Evolutionary conservation across 208 protist genomes (phyloP).

Genomic region (Trypanosoma platydactyli): DNA sequence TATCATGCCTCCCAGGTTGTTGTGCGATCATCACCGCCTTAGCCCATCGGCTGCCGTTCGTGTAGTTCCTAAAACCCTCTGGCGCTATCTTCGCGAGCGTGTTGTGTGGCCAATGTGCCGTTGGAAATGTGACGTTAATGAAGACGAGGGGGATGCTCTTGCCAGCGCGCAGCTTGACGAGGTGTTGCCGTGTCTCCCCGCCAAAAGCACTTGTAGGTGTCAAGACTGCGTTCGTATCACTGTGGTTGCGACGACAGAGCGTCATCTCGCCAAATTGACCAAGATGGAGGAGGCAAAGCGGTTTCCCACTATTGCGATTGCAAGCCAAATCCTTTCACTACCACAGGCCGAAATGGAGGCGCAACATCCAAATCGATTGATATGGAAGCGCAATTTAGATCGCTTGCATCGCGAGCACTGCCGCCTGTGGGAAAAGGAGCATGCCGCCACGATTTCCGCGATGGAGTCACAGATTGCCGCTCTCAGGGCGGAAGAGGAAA

Average conservation of each 20-base stretch:
- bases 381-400: constrained; percentile 49
- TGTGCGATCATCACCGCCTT: constrained; percentile 57
- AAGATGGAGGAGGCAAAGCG: constrained; percentile 43
- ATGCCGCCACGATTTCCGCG: constrained; percentile 25
- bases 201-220: constrained; percentile 9
- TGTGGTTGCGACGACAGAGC: constrained; percentile 36
- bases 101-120: background rate
- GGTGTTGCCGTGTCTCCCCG: constrained; percentile 19
- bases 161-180: background rate
- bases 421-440: constrained; percentile 43
- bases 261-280: constrained; percentile 35
- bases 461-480: constrained; percentile 33
- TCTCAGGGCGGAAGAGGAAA: constrained; percentile 31
- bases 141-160: background rate
- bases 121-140: background rate
- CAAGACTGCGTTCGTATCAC: constrained; percentile 43
- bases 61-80: constrained; percentile 43
- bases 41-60: constrained; percentile 38
- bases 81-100: constrained; percentile 37
- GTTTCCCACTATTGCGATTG: constrained; percentile 55
- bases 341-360: constrained; percentile 25
- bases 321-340: constrained; percentile 34
- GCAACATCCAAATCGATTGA: constrained; percentile 65
- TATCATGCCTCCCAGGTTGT: constrained; percentile 6
- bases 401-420: constrained; percentile 43